These are phyloP conservation scores for Candida pseudoviswanathii DNA, from an alignment of 1,139 yeast species.

Conservation along the genomic window DNA sequence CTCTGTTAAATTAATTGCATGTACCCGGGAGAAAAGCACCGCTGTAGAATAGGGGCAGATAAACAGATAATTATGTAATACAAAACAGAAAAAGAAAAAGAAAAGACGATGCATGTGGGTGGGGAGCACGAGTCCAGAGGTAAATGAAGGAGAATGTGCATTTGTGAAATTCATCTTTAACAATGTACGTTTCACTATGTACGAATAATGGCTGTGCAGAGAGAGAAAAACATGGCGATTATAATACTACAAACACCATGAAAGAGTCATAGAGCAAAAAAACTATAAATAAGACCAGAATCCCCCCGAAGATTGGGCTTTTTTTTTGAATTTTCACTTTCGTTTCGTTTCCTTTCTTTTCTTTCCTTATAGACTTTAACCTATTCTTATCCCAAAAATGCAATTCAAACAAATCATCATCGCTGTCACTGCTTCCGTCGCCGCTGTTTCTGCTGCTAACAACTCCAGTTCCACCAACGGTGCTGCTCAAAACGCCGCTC, in stretches of 20 bases:
- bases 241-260: not conserved
- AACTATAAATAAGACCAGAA: slow-evolving; percentile 6
- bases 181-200: not conserved
- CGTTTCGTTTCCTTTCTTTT: not conserved
- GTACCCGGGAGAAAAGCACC: no score
- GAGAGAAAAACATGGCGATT: no score
- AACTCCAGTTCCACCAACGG: slow-evolving; percentile 16
- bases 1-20: no score
- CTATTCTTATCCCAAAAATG: slow-evolving; percentile 25
- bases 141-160: no score
- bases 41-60: no score
- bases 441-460: slow-evolving; percentile 45
- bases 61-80: no score
- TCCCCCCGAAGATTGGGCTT: not conserved
- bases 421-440: slow-evolving; percentile 44
- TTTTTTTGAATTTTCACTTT: not conserved
- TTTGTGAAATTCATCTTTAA: not conserved
- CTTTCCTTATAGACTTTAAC: not conserved
- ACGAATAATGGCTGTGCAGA: not conserved
- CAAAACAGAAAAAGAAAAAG: no score
- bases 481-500: slow-evolving; percentile 29
- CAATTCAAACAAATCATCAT: slow-evolving; percentile 49
- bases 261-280: not conserved
- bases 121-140: no score
- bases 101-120: no score